A percentile compares a stretch with the other conserved stretches of the same genome.
These are phyloP conservation scores for Cryphonectria radicalis DNA, from an alignment of 2,329 filamentous ascomycete genomes.

Conservation along the genomic window DNA sequence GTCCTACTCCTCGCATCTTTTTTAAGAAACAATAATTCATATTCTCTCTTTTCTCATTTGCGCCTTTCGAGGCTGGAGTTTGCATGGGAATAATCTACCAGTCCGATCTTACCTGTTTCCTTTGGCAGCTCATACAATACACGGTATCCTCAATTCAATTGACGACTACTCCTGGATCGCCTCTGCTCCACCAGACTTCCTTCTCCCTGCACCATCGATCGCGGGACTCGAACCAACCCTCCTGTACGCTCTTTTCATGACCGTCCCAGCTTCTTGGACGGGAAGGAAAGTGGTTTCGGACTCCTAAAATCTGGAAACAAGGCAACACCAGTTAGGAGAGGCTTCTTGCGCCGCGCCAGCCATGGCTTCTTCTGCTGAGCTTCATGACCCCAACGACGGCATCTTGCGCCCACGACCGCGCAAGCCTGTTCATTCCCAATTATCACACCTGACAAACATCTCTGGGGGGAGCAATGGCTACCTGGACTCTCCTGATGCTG, in stretches of 20 bases:
- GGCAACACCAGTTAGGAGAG: neutral
- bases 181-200: neutral
- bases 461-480: slow-evolving; percentile 43
- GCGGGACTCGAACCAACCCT: neutral
- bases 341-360: neutral
- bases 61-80: neutral
- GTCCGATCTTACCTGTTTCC: neutral
- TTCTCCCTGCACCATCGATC: neutral
- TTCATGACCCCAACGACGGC: slow-evolving; percentile 41
- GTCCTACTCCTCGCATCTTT: neutral
- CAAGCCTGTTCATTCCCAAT: slow-evolving; percentile 53
- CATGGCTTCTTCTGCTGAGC: slow-evolving; percentile 39
- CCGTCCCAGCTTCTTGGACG: no score
- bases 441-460: slow-evolving; percentile 46
- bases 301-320: neutral
- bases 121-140: neutral
- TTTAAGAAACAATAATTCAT: slow-evolving; percentile 2
- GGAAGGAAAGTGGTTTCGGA: neutral
- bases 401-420: slow-evolving; percentile 55
- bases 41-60: neutral
- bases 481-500: slow-evolving; percentile 42
- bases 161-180: neutral
- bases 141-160: neutral
- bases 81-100: neutral
- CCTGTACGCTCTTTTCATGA: neutral